phyloP scores from a whole-genome alignment of 495 filamentous ascomycete genomes.

The Friedmanniomyces simplex region DNA sequence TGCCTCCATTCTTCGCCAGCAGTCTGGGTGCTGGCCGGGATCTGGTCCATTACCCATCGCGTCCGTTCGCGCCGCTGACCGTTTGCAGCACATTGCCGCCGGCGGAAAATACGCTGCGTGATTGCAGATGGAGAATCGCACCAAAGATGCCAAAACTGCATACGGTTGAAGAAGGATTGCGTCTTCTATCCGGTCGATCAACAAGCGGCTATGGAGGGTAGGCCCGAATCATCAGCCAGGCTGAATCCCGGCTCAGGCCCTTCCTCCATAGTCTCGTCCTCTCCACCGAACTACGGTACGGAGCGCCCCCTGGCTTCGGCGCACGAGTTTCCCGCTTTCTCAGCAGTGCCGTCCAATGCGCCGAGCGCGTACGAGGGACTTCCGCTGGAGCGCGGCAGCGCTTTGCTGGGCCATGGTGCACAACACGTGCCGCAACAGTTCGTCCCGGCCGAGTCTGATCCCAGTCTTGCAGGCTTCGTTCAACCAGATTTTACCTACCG shows the following conservation, averaged over 20 bases:
- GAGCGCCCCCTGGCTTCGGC: slow-evolving; percentile 1
- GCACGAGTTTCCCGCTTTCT: slow-evolving; percentile 1
- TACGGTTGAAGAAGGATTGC: slow-evolving; percentile 91
- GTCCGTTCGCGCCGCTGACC: neutral
- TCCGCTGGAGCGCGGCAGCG: slow-evolving; percentile 7
- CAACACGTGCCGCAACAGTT: neutral
- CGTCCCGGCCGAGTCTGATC: neutral
- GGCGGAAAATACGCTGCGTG: slow-evolving; percentile 90
- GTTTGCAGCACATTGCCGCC: slow-evolving; percentile 79
- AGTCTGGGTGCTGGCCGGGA: neutral
- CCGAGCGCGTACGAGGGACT: neutral
- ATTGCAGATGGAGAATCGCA: slow-evolving; percentile 65
- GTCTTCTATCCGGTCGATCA: slow-evolving; percentile 90
- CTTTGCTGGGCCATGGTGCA: neutral
- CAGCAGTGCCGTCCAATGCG: slow-evolving; percentile 12
- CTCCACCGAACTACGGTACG: slow-evolving; percentile 13
- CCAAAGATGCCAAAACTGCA: slow-evolving; percentile 89
- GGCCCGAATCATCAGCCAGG: slow-evolving; percentile 13
- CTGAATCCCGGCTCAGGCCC: slow-evolving; percentile 8
- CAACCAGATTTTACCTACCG: neutral
- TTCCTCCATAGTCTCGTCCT: slow-evolving; percentile 23
- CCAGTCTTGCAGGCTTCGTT: neutral
- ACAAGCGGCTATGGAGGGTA: slow-evolving; percentile 44
- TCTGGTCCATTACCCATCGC: neutral
- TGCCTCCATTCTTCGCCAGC: slow-evolving; percentile 16